Evolutionary conservation across 805 yeast genomes (phyloP), one percentile per base, ranked within the genome.

Genomic region (Hanseniaspora vineae): DNA sequence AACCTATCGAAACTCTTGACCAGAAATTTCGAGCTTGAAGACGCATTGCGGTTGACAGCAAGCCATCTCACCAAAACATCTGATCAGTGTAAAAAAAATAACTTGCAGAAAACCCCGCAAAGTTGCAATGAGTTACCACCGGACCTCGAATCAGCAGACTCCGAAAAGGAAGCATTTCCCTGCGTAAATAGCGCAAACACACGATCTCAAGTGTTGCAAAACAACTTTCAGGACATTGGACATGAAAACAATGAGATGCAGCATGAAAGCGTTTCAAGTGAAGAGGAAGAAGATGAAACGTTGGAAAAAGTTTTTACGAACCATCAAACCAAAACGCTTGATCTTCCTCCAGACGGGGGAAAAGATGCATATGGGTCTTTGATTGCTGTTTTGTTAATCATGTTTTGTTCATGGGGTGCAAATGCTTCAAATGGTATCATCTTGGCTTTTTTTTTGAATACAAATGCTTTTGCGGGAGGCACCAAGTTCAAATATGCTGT

Each of bases 371-470:
- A 86, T 83, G 77, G 81, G 0, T 68, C 80, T 18, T 72, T 75
- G 13, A 50, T 73, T 14, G 76, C 78, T 13, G 71, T 75, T 3
- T 64, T 70, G 31, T 46, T 77, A 3, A 64, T 77, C 39, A 76
- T 77, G 59, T 73, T 78, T 52, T 68, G 74, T 37, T 75, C 85
- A 0, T 83, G 90, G 89, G 92, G 92, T 14, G 73, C 82, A 52
- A 81, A 81, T 52, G 61, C 66, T 6, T 82, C 80, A 2, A 83
- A 71, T 57, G 81, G 86, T 31, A 72, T 83, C 5, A 80, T 78
- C 53, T 64, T 82, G 23, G 70, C 82, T 1, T 71, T 69, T 52
- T 83, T 80, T 56, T 52, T 81, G 20, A 70, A 73, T 42, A 58
- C 72, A 46, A 61, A 73, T 42, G 64, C 70, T 0, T 81, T 78